Percentiles rank a stretch among this genome's conserved stretches.
Evolutionary conservation across 805 yeast species (phyloP).

Genomic region (Saccharomycopsis amapae): DNA sequence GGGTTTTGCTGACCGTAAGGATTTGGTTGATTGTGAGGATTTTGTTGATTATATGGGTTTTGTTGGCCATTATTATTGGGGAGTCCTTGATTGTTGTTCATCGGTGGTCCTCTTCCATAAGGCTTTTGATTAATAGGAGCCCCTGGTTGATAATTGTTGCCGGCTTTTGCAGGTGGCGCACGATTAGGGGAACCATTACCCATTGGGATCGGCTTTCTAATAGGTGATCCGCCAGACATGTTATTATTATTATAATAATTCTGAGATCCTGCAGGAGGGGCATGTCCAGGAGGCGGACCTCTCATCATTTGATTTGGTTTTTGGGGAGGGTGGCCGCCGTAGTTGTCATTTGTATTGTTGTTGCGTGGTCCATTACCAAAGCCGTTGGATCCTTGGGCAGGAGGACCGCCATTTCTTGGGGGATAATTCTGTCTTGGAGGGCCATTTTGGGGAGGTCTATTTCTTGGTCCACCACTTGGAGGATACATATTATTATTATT

Average conservation of each 20-base stretch:
- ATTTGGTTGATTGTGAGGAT: neutral
- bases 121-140: too few species aligned
- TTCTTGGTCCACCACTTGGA: neutral
- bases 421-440: neutral
- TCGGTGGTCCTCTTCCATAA: neutral
- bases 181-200: conserved; percentile 1
- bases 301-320: conserved; percentile 4
- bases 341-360: neutral
- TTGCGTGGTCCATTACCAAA: neutral
- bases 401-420: neutral
- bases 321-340: neutral
- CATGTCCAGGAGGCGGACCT: neutral
- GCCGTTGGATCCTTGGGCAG: neutral
- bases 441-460: neutral
- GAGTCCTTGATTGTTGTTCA: neutral
- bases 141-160: too few species aligned
- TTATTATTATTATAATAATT: too few species aligned
- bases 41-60: neutral
- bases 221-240: conserved; percentile 8
- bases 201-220: conserved; percentile 5
- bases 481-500: too few species aligned
- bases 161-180: neutral
- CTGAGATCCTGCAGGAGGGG: neutral
- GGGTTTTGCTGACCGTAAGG: neutral
- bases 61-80: neutral